Base-by-base conservation (phyloP, 2,329 filamentous ascomycete species). In the Botrytis hyacinthi region DNA sequence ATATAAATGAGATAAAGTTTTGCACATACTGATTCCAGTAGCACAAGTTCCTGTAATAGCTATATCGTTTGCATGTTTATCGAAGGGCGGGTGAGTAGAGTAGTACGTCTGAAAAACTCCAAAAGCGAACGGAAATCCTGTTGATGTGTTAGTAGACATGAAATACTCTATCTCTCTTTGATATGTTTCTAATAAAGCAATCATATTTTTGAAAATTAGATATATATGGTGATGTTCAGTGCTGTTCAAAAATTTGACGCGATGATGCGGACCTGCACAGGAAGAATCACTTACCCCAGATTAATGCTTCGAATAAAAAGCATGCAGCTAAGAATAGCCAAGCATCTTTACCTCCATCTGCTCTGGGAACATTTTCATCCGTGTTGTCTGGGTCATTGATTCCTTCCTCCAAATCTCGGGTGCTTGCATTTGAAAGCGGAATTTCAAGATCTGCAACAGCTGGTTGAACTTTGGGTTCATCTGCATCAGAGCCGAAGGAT, bases 271-370 rank as follows among this genome's bases (percentile, higher is more conserved):
- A 26, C 14, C 4, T 46, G 8, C 9, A 12, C 40, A 66, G 10
- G n/a, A 48, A 10, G 22, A 4, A 42, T 73, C 20, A 75, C 80
- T 75, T 76, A 86, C 86, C 86, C 87, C 86, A 89, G 40, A 88
- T 82, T 29, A 87, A 80, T 37, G 85, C 83, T 74, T 90, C 87
- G 18, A 89, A 82, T 66, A 87, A 79, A 76, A 87, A 88, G 76
- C 85, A 86, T 3, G 82, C 83, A 20, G 82, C 81, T 22, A 89
- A 79, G 70, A 87, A 86, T 2, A 87, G 74, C 84, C 85, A 88
- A 6, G 87, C 86, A 70, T 84, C 83, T 77, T 82, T 85, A 1
- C 86, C 87, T 20, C 82, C 79, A 77, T 88, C 87, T 4, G 83
- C 82, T n/a, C 80, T 83, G 2, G 86, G 84, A 18, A 77, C 14